Base-by-base conservation (phyloP, 2,329 filamentous ascomycete genomes). In the Penicillium brasilianum region DNA sequence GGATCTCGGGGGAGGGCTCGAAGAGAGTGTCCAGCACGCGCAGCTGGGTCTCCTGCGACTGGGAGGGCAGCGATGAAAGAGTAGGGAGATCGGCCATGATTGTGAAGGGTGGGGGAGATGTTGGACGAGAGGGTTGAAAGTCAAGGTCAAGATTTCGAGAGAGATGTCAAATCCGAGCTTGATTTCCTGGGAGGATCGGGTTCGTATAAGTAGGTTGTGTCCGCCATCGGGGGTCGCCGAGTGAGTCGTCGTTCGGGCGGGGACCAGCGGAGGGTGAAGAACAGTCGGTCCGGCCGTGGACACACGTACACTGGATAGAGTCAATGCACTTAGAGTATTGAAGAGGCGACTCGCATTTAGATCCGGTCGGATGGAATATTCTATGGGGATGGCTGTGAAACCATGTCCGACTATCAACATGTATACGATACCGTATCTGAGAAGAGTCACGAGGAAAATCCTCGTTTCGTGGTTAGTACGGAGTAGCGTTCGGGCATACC, bases 1-100 rank as follows among this genome's bases (percentile, higher is more conserved):
- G 92, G 1, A 97, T 86, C 54, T 88, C 85, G 0, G 85, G 81
- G 57, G 89, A 93, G 16, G 91, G 91, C 75, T 97, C 93, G 77
- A 97, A 97, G 61, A 97, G 88, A 3, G 88, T 83, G 77, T 96
- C 91, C 52, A 97, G 85, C 53, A 88, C 69, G 48, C 68, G 69
- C 52, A 76, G 67, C 41, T 90, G 84, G 20, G 84, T 79, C 30
- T 81, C 70, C 32, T 86, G 82, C 18, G 87, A 73, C 52, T 89
- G 83, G 50, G 79, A 77, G 28, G 83, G 79, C 41, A 96, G 80
- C 14, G 79, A 77, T 49, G 80, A 73, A 69, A 89, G 81, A 30
- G 83, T 74, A 13, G 90, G 90, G 7, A 95, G 82, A 30, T 60
- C 58, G 52, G 68, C 53, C 71, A 73, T 74, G 53, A 32, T 60